Conservation (phyloP, 164 flowering plant species). For the Akebia trifoliata region DNA sequence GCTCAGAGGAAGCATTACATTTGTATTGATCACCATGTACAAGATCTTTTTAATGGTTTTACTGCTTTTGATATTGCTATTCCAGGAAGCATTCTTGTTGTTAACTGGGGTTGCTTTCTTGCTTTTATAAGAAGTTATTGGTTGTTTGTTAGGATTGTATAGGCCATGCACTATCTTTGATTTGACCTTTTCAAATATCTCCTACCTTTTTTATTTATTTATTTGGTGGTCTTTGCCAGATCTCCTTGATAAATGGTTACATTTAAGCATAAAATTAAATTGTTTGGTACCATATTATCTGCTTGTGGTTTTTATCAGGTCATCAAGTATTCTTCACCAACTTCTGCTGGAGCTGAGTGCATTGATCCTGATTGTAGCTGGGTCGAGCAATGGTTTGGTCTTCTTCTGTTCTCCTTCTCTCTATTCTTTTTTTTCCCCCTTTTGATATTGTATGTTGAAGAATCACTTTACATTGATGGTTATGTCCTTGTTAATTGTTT, state of each 20-base stretch:
- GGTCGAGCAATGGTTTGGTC: constrained; percentile 34
- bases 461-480: neutral
- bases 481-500: neutral
- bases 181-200: too few relatives aligned
- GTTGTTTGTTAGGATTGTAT: too few relatives aligned
- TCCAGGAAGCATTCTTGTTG: neutral
- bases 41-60: neutral
- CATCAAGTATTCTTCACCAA: constrained; percentile 29
- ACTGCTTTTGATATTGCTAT: neutral
- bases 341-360: constrained; percentile 40
- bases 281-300: neutral
- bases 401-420: too few relatives aligned
- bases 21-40: too few relatives aligned
- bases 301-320: constrained; percentile 17
- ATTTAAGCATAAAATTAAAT: neutral
- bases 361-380: constrained; percentile 35
- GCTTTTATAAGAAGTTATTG: too few relatives aligned
- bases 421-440: neutral
- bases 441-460: neutral
- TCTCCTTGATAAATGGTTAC: neutral
- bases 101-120: neutral
- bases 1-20: too few relatives aligned
- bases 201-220: neutral
- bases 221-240: neutral
- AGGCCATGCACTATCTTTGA: too few relatives aligned